Conservation (phyloP, 2,329 filamentous ascomycete genomes). For the Claviceps purpurea region DNA sequence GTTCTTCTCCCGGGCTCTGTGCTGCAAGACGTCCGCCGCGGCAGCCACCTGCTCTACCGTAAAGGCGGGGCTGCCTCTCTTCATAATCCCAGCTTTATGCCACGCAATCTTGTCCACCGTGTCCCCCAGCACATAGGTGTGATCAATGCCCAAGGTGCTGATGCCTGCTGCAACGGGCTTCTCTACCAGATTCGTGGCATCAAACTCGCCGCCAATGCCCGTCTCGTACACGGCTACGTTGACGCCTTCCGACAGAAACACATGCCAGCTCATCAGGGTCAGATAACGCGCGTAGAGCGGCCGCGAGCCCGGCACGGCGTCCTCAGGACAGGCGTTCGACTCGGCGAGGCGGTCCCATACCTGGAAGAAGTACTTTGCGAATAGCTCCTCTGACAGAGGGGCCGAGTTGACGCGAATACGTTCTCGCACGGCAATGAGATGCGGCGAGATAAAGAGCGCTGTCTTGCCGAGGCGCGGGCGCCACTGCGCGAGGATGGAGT, state of each 20-base stretch:
- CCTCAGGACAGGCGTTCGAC: constrained; percentile 19
- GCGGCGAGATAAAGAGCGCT: constrained; percentile 57
- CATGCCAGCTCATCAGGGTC: constrained; percentile 53
- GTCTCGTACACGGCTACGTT: constrained; percentile 53
- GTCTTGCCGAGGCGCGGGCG: constrained; percentile 30
- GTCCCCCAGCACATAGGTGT: constrained; percentile 47
- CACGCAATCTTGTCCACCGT: constrained; percentile 55
- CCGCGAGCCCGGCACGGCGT: constrained; percentile 25
- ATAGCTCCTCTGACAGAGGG: constrained; percentile 44
- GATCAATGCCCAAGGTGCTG: constrained; percentile 55
- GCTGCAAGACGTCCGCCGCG: constrained; percentile 30
- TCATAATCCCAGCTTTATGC: constrained; percentile 64
- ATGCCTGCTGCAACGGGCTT: constrained; percentile 46
- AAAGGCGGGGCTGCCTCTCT: constrained; percentile 43
- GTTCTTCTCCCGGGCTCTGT: constrained; percentile 38
- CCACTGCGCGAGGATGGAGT: constrained; percentile 46
- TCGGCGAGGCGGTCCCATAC: constrained; percentile 45
- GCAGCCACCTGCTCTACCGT: constrained; percentile 37
- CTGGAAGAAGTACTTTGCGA: constrained; percentile 54
- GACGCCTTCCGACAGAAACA: constrained; percentile 49
- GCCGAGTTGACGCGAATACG: constrained; percentile 48
- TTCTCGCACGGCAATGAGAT: constrained; percentile 54
- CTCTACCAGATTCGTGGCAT: constrained; percentile 54
- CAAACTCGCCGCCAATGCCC: constrained; percentile 54
- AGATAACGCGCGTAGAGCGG: constrained; percentile 49